These are phyloP conservation scores for Botrytis hyacinthi DNA, from an alignment of 2,329 filamentous ascomycete genomes.

Conservation along the genomic window DNA sequence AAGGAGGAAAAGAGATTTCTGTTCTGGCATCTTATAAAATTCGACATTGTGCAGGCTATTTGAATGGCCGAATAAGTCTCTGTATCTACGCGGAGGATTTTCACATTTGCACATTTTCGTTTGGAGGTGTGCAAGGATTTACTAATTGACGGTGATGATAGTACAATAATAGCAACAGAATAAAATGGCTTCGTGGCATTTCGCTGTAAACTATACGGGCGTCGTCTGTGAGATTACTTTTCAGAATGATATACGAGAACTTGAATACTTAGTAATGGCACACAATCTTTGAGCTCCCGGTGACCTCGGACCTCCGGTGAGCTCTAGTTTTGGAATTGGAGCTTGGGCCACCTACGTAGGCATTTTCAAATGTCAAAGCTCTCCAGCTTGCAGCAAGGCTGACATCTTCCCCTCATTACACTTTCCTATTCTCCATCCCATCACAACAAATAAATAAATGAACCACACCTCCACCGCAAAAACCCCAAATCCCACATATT, in stretches of 20 bases:
- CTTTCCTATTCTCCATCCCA: neutral
- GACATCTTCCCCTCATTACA: neutral
- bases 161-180: neutral
- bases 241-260: neutral
- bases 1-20: neutral
- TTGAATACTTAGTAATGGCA: neutral
- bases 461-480: neutral
- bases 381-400: constrained; percentile 3
- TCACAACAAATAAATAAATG: neutral
- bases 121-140: neutral
- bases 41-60: neutral
- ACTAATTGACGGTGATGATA: neutral
- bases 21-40: neutral
- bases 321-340: neutral
- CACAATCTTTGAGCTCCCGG: neutral
- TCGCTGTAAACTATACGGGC: neutral
- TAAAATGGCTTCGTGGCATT: neutral
- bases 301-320: no score
- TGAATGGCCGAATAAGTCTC: no score
- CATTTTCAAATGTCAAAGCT: neutral
- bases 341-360: neutral
- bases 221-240: no score
- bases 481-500: neutral
- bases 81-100: neutral
- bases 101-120: neutral